These are phyloP conservation scores for Halophytophthora polymorphica DNA, from an alignment of 352 stramenopile species.

Conservation along the genomic window DNA sequence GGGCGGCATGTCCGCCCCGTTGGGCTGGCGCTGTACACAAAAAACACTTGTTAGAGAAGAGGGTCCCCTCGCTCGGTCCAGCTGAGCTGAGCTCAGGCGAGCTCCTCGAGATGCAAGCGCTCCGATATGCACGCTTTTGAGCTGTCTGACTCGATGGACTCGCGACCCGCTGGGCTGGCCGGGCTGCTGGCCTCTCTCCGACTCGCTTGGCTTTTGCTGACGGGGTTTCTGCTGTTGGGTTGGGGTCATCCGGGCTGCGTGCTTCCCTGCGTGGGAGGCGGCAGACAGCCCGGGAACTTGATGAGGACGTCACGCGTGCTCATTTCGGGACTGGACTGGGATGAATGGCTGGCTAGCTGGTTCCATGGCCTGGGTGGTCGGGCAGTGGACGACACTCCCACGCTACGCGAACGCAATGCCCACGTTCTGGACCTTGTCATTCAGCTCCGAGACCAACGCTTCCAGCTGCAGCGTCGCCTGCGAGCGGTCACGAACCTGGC, in stretches of 20 bases:
- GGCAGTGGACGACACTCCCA: neutral
- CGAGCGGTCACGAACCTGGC: slow-evolving; percentile 57
- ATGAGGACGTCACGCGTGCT: no score
- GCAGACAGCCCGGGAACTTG: no score
- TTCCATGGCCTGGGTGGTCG: no score
- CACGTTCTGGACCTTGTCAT: slow-evolving; percentile 69
- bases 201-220: slow-evolving; percentile 15
- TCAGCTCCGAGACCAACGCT: slow-evolving; percentile 56
- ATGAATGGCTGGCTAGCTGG: no score
- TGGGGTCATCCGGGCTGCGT: slow-evolving; percentile 2
- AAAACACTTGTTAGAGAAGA: slow-evolving; percentile 26
- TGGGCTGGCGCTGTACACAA: slow-evolving; percentile 25
- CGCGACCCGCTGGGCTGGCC: slow-evolving; percentile 1
- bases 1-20: no score
- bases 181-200: slow-evolving; percentile 11
- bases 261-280: no score
- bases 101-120: slow-evolving; percentile 1
- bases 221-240: slow-evolving; percentile 18
- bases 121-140: neutral
- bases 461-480: slow-evolving; percentile 60
- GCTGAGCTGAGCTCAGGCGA: no score
- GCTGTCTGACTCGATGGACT: neutral
- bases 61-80: slow-evolving; percentile 7
- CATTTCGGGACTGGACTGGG: no score
- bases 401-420: slow-evolving; percentile 47